Evolutionary conservation across 2,329 filamentous ascomycete genomes (phyloP), one percentile per base, ranked within the genome.

Genomic region (Xylariaceae sp.): DNA sequence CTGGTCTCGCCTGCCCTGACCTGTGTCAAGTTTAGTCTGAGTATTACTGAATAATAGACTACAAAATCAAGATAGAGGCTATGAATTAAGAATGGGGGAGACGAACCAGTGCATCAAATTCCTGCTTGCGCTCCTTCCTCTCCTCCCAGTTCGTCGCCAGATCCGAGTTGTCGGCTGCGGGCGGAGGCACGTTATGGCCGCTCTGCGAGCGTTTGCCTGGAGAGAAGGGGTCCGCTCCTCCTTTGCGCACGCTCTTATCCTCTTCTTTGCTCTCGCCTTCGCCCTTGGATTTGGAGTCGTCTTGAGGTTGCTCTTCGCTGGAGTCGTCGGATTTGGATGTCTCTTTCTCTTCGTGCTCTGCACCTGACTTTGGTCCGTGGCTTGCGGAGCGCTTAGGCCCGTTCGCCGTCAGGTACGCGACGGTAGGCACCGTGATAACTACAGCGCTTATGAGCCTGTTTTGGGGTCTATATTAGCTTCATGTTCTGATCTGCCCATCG

Each of bases 401-500:
- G 19, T 11, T n/a, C 6, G 56, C 53, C 3, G 61, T 6, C 4
- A 72, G 49, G 61, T 57, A 69, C 8, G 65, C 61, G 24, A 63
- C 11, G 29, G 46, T 65, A 0, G 52, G 33, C 6, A 61, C 58
- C 7, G 69, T 70, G 34, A 69, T 6, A 58, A 24, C 62, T 24
- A 65, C 61, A 34, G 65, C 61, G 45, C 43, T 49, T 11, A 69
- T 41, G 39, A 69, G 57, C 66, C 69, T 72, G 29, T 40, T 9
- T 6, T 5, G 17, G 2, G 11, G 6, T 4, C 7, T 11, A 47
- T 57, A 43, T 52, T 19, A 53, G 17, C 16, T 33, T 3, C 17
- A 3, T 12, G 19, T 26, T 16, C 40, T 29, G 11, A 16, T 39
- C n/a, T n/a, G n/a, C n/a, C n/a, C n/a, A n/a, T n/a, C n/a, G n/a